These are phyloP conservation scores for Solanum gandarillasii DNA, from an alignment of 257 asterid genomes.

Conservation along the genomic window DNA sequence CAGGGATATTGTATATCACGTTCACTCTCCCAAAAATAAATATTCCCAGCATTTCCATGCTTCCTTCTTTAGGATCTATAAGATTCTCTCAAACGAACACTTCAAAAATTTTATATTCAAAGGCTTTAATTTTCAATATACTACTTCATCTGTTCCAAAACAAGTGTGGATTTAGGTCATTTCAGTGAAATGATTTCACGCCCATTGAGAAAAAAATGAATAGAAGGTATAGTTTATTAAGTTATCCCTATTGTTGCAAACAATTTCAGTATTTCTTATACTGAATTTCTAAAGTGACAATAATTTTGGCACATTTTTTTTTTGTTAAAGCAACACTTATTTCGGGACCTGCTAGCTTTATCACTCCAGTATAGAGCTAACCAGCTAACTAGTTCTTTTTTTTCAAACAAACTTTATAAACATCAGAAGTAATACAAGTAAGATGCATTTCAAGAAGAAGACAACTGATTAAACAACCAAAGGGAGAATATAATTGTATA, in stretches of 20 bases:
- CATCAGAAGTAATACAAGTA: background rate
- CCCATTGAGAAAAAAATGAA: background rate
- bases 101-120: too few relatives aligned
- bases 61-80: too few relatives aligned
- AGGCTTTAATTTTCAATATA: too few relatives aligned
- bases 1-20: too few relatives aligned
- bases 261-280: background rate
- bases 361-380: background rate
- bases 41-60: too few relatives aligned
- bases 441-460: background rate
- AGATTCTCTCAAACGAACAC: background rate
- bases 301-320: background rate
- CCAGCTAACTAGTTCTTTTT: background rate
- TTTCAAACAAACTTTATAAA: background rate
- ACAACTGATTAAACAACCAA: background rate
- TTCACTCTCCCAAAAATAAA: too few relatives aligned
- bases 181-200: background rate
- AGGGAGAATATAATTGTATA: background rate
- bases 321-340: background rate
- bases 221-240: too few relatives aligned
- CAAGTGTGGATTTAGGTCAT: background rate
- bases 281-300: background rate
- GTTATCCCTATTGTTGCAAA: background rate
- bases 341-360: background rate
- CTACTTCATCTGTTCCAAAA: too few relatives aligned